Evolutionary conservation across 129 eudicot species (phyloP), one percentile per base, ranked within the genome.

Genomic region (Helianthus tuberosus): DNA sequence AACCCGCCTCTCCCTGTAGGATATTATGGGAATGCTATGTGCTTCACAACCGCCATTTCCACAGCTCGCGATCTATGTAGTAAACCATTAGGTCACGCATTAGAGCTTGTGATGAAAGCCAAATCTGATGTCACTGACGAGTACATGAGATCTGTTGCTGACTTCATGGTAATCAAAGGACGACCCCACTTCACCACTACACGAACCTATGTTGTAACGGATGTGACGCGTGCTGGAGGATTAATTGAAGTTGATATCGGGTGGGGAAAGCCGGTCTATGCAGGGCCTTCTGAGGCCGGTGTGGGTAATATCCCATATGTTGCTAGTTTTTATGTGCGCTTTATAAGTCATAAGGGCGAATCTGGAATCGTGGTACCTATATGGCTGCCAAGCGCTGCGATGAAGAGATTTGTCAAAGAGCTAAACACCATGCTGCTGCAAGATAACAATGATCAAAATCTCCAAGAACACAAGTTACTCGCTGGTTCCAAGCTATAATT

Each of bases 1-100:
- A 62, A 62, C 23, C 67, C 67, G 12, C 67, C 67, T n/a, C 20
- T 62, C 67, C 67, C 67, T n/a, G 11, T 11, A 5, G 47, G 67
- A 13, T 62, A 35, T 35, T 62, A n/a, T 36, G 47, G 67, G 36
- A 62, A 62, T 62, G 46, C 11, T 62, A 0, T 62, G 1, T 11
- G 2, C 23, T 32, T 62, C 5, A 3, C 67, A 6, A 8, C 20
- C 11, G 47, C 47, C 14, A 14, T 11, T 13, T 62, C 67, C 46
- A 62, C 46, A 5, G 67, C 67, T 32, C 6, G 9, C 35, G 67
- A 62, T 5, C 1, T 61, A 35, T 6, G 11, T 14, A 2, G 6
- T 46, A 35, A 62, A 62, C 11, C 47, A 12, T 62, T 62, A 5
- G 67, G 11, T 5, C 11, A 53, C 16, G 29, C 60, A 6, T 6